phyloP scores from a whole-genome alignment of 2,329 filamentous ascomycete genomes.

The Sphaerostilbella broomeana region DNA sequence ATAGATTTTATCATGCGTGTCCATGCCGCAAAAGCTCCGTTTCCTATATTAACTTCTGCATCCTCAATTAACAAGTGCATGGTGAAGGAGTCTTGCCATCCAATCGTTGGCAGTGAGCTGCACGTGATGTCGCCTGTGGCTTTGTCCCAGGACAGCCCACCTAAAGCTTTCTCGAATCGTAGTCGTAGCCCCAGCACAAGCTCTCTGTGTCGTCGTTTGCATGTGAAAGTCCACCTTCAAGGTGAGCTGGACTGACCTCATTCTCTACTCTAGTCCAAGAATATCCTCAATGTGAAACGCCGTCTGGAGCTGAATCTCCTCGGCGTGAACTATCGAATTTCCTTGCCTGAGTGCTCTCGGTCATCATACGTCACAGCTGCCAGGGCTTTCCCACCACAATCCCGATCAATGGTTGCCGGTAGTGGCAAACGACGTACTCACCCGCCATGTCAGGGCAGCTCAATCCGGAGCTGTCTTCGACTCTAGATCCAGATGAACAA shows the following conservation, averaged over 20 bases:
- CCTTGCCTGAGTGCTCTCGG: background rate
- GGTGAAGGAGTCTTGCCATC: too few species aligned
- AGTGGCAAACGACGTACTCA: constrained; percentile 14
- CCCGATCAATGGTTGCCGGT: constrained; percentile 22
- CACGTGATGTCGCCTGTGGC: constrained; percentile 1
- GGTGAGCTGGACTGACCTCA: background rate
- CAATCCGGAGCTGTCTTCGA: constrained; percentile 27
- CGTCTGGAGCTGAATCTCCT: background rate
- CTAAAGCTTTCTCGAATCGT: too few species aligned
- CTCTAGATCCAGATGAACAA: constrained; percentile 29
- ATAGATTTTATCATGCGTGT: too few species aligned
- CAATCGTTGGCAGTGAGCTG: background rate
- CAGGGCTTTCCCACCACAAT: constrained; percentile 7
- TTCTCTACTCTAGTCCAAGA: background rate
- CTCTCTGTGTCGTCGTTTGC: constrained; percentile 11
- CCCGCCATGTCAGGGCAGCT: constrained; percentile 43
- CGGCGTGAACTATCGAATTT: background rate
- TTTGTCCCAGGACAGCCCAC: background rate
- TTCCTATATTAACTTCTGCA: too few species aligned
- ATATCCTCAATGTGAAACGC: constrained; percentile 4
- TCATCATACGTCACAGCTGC: constrained; percentile 6
- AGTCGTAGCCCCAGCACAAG: background rate
- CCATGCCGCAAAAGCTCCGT: too few species aligned
- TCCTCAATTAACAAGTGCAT: too few species aligned
- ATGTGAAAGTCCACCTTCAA: constrained; percentile 8